Evolutionary conservation across 2,329 filamentous ascomycete genomes (phyloP), one percentile per base, ranked within the genome.

Genomic region (Pestalotiopsis sp.): DNA sequence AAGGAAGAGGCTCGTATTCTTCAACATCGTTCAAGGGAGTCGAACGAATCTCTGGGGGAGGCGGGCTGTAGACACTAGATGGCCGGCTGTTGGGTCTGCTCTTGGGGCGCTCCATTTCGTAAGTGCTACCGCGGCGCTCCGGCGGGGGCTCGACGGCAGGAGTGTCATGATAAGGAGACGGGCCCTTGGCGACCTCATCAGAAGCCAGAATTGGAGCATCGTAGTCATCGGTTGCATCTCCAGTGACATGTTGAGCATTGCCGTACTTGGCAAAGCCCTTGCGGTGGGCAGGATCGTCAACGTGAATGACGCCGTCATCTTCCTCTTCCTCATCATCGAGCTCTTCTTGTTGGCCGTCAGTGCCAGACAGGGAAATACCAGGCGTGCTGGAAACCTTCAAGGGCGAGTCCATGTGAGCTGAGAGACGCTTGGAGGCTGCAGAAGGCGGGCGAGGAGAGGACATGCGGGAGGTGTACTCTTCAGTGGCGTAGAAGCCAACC

Each of bases 1-100:
- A 91, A 80, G 99, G 99, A 3, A 99, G 83, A 1, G 96, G 96
- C 78, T 98, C 95, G 76, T 98, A 98, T 79, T 98, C 95, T 75
- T 95, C 92, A 4, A 97, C 93, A 75, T 97, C 92, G 74, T 97
- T 94, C 9, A 97, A 83, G 4, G 93, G 93, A 3, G 92, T 94
- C 58, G 89, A 81, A 76, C 82, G 82, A 79, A 91, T 78, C 79
- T 91, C 84, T 67, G 82, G 82, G 17, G 86, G 83, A 6, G 86
- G 81, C 60, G 82, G 84, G 71, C 86, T 89, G 77, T 91, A 89
- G 56, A 90, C 82, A 77, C 88, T 92, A 39, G 84, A 81, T n/a
- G 90, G 87, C 71, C 88, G 83, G 77, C 91, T 91, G n/a, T 82
- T 82, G 11, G 91, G 88, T 64, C 90, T 87, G 74, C 88, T 94